phyloP scores from a whole-genome alignment of 768 basidiomycete species.

The Kwoniella bestiolae region DNA sequence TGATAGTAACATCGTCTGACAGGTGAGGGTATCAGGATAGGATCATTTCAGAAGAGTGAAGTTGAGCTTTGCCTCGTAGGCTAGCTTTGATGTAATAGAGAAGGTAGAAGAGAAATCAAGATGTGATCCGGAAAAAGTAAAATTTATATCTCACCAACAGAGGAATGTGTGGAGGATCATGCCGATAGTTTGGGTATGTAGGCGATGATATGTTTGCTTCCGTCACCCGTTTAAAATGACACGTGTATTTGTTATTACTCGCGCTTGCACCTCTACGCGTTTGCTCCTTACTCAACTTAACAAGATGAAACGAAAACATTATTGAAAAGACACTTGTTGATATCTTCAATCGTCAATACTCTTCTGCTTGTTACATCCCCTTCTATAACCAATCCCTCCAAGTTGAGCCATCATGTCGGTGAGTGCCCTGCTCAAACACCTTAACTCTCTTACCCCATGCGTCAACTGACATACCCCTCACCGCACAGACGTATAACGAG shows the following conservation, averaged over 20 bases:
- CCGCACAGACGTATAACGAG: constrained; percentile 22
- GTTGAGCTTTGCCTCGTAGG: constrained; percentile 3
- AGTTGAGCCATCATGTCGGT: constrained; percentile 7
- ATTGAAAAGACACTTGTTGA: background rate
- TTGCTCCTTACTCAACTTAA: constrained; percentile 8
- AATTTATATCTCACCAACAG: constrained; percentile 10
- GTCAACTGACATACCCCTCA: background rate
- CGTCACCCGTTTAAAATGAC: background rate
- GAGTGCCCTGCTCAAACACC: too few species aligned
- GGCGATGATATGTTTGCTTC: background rate
- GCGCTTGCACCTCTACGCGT: constrained; percentile 15
- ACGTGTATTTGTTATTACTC: constrained; percentile 1
- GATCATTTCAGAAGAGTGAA: background rate
- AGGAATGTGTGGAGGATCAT: background rate
- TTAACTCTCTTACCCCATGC: too few species aligned
- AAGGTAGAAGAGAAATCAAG: background rate
- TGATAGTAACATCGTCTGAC: constrained; percentile 4
- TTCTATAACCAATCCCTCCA: too few species aligned
- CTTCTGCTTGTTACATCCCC: too few species aligned
- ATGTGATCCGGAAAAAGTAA: background rate
- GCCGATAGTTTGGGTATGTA: background rate
- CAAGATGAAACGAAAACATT: background rate
- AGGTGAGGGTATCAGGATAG: constrained; percentile 1
- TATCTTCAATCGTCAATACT: background rate
- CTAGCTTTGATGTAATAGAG: background rate